Evolutionary conservation across 164 flowering plant genomes (phyloP), one percentile per base, ranked within the genome.

Genomic region (Nelumbo lutea): DNA sequence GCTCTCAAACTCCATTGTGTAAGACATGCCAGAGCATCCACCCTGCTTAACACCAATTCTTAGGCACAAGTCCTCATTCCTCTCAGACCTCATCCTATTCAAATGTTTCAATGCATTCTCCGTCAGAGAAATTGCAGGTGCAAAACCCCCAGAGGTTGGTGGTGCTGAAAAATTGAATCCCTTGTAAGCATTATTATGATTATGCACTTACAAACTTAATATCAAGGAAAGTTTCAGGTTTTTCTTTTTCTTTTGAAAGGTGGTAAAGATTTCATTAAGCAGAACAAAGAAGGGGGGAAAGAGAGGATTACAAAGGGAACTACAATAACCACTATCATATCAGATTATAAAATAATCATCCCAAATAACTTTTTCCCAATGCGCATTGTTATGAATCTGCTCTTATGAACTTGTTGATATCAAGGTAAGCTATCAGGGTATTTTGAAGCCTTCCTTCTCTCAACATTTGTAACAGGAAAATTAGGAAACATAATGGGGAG

Each of bases 11-110:
- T 95, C 99, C 99, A 95, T 92, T 3, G 84, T 87, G 81, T 95
- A 95, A 14, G 99, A 92, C 97, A 95, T 88, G 72, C 99, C 97
- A 9, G 99, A 95, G 77, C 99, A 95, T 62, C 97, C 99, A 58
- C 99, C 99, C 72, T 95, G 99, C 72, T 83, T 89, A 9, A 95
- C 97, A 68, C 99, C 99, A 75, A 95, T 92, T 77, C 99, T 88
- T 62, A 95, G 82, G 81, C 94, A 90, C 59, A 95, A 72, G 76
- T 95, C 96, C 78, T 88, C 96, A 70, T 68, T 81, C 27, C 80
- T 69, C 42, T 92, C 99, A n/a, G 87, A 78, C 66, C 87, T 88
- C 95, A 95, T 90, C 80, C 78, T 92, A 64, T 79, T 89, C 83
- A 95, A 81, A 79, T 92, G 97, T 79, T 84, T 90, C 70, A 89